A percentile compares a stretch with the other conserved stretches of the same genome.
These are phyloP conservation scores for Diaporthe amygdali DNA, from an alignment of 2,329 filamentous ascomycete species.

Conservation along the genomic window DNA sequence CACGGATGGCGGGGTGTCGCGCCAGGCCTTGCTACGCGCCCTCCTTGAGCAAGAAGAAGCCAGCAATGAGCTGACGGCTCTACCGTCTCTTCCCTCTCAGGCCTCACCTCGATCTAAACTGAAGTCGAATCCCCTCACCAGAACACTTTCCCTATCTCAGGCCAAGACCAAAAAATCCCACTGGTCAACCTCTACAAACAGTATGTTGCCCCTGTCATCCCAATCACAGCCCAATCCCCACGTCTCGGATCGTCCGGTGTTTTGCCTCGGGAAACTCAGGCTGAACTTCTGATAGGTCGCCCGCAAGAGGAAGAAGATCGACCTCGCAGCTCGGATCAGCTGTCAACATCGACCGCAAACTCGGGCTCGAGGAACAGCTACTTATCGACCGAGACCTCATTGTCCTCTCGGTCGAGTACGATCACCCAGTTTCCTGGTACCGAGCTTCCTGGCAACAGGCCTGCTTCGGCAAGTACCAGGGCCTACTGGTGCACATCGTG, in stretches of 20 bases:
- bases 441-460: constrained; percentile 43
- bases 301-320: constrained; percentile 20
- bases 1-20: constrained; percentile 35
- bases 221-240: background rate
- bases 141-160: constrained; percentile 22
- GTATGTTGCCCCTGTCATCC: constrained; percentile 14
- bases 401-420: constrained; percentile 40
- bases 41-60: constrained; percentile 37
- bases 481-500: constrained; percentile 63
- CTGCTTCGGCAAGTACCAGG: constrained; percentile 40
- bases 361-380: constrained; percentile 54
- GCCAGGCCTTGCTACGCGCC: constrained; percentile 38
- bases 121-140: constrained; percentile 15
- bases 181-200: constrained; percentile 17
- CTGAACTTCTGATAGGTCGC: constrained; percentile 13
- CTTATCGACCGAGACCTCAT: constrained; percentile 44
- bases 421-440: constrained; percentile 37
- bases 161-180: constrained; percentile 16
- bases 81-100: constrained; percentile 18
- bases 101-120: constrained; percentile 8
- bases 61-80: constrained; percentile 13
- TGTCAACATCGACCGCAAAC: constrained; percentile 34
- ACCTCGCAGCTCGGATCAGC: constrained; percentile 22
- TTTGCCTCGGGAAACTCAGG: background rate
- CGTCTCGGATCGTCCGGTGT: background rate